Evolutionary conservation across 345 rosid species (phyloP).

Genomic region (Hirschfeldia incana): DNA sequence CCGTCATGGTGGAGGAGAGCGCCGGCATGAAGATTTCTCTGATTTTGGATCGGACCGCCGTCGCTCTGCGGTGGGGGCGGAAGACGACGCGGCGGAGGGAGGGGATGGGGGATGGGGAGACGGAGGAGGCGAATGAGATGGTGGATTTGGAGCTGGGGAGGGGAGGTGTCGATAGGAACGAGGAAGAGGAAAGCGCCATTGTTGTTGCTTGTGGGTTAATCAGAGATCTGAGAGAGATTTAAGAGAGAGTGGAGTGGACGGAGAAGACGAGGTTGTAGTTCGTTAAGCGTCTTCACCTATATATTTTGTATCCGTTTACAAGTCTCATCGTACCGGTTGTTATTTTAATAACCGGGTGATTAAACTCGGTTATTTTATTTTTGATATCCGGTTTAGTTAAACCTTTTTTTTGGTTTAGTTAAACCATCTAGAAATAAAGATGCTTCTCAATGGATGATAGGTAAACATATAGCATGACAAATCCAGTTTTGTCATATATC

Average conservation of each 20-base stretch:
- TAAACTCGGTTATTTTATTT: neutral
- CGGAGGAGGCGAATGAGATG: constrained; percentile 46
- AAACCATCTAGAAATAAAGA: constrained; percentile 20
- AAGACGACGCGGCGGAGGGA: constrained; percentile 36
- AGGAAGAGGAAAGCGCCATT: constrained; percentile 63
- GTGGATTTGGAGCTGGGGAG: constrained; percentile 43
- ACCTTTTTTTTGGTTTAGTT: constrained; percentile 19
- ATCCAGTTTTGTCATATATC: constrained; percentile 14
- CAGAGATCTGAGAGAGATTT: constrained; percentile 24
- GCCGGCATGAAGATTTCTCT: constrained; percentile 99
- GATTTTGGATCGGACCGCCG: constrained; percentile 71
- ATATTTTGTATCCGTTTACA: constrained; percentile 15
- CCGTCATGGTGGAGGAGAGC: constrained; percentile 98
- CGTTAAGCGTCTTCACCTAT: constrained; percentile 49
- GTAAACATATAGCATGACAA: constrained; percentile 22
- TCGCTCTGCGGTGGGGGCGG: constrained; percentile 36
- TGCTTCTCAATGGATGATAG: constrained; percentile 32
- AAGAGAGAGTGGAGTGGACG: constrained; percentile 50
- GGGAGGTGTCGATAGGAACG: constrained; percentile 38
- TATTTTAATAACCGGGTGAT: constrained; percentile 13
- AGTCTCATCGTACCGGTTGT: constrained; percentile 9
- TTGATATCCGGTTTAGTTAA: neutral
- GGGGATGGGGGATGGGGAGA: constrained; percentile 27
- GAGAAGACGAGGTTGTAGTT: constrained; percentile 78
- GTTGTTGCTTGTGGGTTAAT: constrained; percentile 19